These are phyloP conservation scores for Carex kokanica DNA, from an alignment of 176 grass and related monocot species.

Conservation along the genomic window DNA sequence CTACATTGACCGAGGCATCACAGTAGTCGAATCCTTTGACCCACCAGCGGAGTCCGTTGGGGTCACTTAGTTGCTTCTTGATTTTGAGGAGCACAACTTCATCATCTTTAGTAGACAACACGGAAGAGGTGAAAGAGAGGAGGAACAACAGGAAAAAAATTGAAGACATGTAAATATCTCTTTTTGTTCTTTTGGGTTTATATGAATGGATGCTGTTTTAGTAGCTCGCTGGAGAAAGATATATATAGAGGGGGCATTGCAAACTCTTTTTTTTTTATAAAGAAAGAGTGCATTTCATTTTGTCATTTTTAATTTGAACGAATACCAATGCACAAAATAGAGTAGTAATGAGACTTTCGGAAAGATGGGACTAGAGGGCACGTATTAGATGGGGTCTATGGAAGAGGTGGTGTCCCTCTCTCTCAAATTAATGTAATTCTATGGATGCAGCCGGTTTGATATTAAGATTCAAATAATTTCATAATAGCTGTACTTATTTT, in stretches of 20 bases:
- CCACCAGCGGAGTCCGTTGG: neutral
- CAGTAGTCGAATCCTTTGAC: neutral
- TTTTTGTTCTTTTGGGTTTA: neutral
- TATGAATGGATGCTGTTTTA: neutral
- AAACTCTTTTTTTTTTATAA: no score
- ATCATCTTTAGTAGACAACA: neutral
- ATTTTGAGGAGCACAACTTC: neutral
- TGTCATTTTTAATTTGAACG: no score
- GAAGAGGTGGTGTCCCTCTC: no score
- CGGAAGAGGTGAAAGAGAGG: neutral
- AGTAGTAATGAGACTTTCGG: no score
- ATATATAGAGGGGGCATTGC: neutral
- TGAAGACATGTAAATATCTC: neutral
- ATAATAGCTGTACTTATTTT: no score
- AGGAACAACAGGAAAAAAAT: neutral
- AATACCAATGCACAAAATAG: no score
- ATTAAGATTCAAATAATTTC: no score
- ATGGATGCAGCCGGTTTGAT: no score
- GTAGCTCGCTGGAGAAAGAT: neutral
- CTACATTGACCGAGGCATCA: neutral
- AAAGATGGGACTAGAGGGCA: no score
- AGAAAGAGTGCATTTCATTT: no score
- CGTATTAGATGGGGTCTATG: no score
- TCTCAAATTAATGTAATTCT: no score
- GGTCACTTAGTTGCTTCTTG: neutral